Conservation (phyloP, 2,329 filamentous ascomycete genomes). For the Xylariaceae sp. region DNA sequence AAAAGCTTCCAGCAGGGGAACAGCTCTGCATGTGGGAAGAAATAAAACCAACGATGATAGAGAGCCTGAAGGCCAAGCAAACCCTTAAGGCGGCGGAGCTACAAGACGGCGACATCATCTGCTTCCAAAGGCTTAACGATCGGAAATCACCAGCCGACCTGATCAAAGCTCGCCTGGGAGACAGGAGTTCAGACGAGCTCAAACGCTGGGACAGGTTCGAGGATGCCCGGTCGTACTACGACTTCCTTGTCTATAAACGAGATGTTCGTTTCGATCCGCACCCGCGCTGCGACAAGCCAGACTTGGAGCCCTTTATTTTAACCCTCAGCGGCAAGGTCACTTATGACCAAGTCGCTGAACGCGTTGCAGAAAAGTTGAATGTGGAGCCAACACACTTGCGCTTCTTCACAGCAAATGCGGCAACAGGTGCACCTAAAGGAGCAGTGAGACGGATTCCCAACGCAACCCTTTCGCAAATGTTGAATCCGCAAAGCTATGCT, state of each 20-base stretch:
- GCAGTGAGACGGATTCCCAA: slow-evolving; percentile 71
- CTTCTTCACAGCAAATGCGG: slow-evolving; percentile 81
- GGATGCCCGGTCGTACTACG: slow-evolving; percentile 85
- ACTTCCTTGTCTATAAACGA: slow-evolving; percentile 84
- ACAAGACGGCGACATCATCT: slow-evolving; percentile 95
- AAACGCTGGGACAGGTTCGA: slow-evolving; percentile 54
- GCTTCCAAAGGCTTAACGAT: slow-evolving; percentile 72
- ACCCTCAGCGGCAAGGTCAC: slow-evolving; percentile 82
- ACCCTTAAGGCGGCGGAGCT: slow-evolving; percentile 89
- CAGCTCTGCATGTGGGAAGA: slow-evolving; percentile 81
- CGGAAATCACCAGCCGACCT: slow-evolving; percentile 41
- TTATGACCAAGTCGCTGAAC: slow-evolving; percentile 83
- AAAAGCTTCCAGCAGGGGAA: slow-evolving; percentile 64
- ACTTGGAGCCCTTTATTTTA: slow-evolving; percentile 69
- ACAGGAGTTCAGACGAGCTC: slow-evolving; percentile 38
- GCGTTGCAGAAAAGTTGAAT: slow-evolving; percentile 74
- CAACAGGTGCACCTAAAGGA: slow-evolving; percentile 72
- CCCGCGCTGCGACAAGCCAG: slow-evolving; percentile 53
- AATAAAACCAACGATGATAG: slow-evolving; percentile 98
- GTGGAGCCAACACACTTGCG: slow-evolving; percentile 84
- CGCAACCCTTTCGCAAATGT: slow-evolving; percentile 73
- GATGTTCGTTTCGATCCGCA: slow-evolving; percentile 75
- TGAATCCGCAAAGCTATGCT: slow-evolving; percentile 70
- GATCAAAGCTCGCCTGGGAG: slow-evolving; percentile 39
- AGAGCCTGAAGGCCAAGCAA: slow-evolving; percentile 86